phyloP scores from a whole-genome alignment of 306 rosid species.

The Carpinus fangiana region DNA sequence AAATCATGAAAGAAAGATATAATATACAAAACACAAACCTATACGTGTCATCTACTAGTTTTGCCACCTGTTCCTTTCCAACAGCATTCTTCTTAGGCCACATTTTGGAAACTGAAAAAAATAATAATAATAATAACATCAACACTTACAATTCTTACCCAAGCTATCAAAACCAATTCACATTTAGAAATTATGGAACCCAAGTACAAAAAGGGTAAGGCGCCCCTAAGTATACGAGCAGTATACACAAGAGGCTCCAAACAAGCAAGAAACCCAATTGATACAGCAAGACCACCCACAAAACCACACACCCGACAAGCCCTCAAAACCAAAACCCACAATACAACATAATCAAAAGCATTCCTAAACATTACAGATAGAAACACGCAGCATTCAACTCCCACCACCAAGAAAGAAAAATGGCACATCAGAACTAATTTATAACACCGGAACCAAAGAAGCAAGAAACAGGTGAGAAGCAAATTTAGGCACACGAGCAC shows the following conservation, averaged over 20 bases:
- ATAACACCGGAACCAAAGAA: background rate
- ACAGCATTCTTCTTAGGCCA: conserved; percentile 80
- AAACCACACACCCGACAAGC: too few relatives aligned
- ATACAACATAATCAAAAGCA: background rate
- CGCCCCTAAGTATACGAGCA: too few relatives aligned
- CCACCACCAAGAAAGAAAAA: background rate
- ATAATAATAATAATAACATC: background rate
- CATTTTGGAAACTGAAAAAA: conserved; percentile 61
- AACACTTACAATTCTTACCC: background rate
- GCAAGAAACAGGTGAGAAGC: background rate
- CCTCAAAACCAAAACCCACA: too few relatives aligned
- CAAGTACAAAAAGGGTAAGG: background rate
- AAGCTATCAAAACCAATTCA: conserved; percentile 15
- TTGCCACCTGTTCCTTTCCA: conserved; percentile 86
- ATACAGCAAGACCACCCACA: too few relatives aligned
- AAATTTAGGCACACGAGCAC: background rate
- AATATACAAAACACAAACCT: conserved; percentile 60
- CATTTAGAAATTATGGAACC: conserved; percentile 11
- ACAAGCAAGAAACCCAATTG: too few relatives aligned
- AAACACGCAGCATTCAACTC: background rate
- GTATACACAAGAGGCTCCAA: too few relatives aligned
- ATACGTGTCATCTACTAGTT: conserved; percentile 84
- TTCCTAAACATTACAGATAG: conserved; percentile 4
- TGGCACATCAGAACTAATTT: background rate
- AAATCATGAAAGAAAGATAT: conserved; percentile 1